phyloP scores from a whole-genome alignment of 805 yeast genomes.

The Candida boidinii region DNA sequence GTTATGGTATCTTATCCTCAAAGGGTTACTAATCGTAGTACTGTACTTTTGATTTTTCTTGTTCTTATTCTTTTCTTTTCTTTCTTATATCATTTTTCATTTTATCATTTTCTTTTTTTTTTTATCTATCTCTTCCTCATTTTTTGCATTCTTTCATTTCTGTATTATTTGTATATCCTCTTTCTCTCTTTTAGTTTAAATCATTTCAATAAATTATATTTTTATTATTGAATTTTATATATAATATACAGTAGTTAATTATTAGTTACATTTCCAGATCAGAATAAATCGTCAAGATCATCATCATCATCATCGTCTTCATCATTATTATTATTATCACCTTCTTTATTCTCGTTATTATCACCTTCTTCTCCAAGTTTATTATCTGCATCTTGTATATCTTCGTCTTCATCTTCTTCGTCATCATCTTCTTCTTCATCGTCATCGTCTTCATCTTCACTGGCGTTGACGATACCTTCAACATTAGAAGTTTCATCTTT shows the following conservation, averaged over 20 bases:
- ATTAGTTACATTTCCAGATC: too few relatives aligned
- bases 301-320: conserved; percentile 24
- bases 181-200: neutral
- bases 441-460: conserved; percentile 63
- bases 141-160: neutral
- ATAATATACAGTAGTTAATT: neutral
- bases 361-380: conserved; percentile 17
- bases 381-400: conserved; percentile 9
- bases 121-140: neutral
- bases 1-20: conserved; percentile 37
- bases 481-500: conserved; percentile 15
- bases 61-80: too few relatives aligned
- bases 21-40: conserved; percentile 12
- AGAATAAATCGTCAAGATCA: conserved; percentile 21
- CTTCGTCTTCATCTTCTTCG: conserved; percentile 14
- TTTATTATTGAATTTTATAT: neutral
- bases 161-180: neutral
- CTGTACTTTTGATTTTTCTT: neutral
- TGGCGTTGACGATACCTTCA: conserved; percentile 11
- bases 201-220: too few relatives aligned
- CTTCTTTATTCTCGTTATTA: conserved; percentile 21
- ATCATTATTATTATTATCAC: conserved; percentile 13
- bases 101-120: neutral
- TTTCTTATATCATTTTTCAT: neutral
- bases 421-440: conserved; percentile 42